Base-by-base conservation (phyloP, 2,329 filamentous ascomycete genomes). In the Chaetomiaceae sp. region DNA sequence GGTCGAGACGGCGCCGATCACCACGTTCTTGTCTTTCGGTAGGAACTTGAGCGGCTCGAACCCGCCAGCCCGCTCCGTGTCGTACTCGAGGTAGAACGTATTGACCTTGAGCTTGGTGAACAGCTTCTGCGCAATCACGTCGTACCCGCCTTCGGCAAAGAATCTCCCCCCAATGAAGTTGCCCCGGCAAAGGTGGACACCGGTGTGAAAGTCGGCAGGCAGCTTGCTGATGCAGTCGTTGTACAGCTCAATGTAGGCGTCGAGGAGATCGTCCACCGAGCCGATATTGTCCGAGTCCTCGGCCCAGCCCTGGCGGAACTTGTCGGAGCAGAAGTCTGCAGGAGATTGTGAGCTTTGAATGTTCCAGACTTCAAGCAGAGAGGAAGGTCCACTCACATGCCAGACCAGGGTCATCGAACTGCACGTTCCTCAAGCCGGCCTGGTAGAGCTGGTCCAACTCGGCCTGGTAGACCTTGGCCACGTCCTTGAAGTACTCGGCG, bases 191-290 rank as follows among this genome's bases (percentile, higher is more conserved):
- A 89, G 71, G 61, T 90, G 86, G 14, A 90, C 81, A 37, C 86
- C 86, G 3, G 86, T 75, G 64, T 88, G 84, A 72, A 89, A 78
- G 60, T 89, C 84, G 2, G 71, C 62, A 0, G 84, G 83, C 0
- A 79, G 68, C 57, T 77, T 75, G 57, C 72, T 68, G 59, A 87
- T 73, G 58, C 74, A 79, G 63, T 85, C 81, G 62, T 89, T 89
- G 72, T 89, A 89, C 54, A 87, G 78, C 51, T 75, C 72, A 62
- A 90, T 84, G 66, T 90, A 90, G 22, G 82, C 78, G 56, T 87
- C 82, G 18, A 90, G 76, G 36, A 88, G 79, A 55, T 83, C 79
- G 38, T 86, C 83, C 6, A 84, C 77, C 1, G 77, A 77, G 62
- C 81, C 78, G 43, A 76, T 76, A 61, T 89, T 88, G 57, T 81